Evolutionary conservation across 2,329 filamentous ascomycete species (phyloP).

Genomic region (Colletotrichum incanum): DNA sequence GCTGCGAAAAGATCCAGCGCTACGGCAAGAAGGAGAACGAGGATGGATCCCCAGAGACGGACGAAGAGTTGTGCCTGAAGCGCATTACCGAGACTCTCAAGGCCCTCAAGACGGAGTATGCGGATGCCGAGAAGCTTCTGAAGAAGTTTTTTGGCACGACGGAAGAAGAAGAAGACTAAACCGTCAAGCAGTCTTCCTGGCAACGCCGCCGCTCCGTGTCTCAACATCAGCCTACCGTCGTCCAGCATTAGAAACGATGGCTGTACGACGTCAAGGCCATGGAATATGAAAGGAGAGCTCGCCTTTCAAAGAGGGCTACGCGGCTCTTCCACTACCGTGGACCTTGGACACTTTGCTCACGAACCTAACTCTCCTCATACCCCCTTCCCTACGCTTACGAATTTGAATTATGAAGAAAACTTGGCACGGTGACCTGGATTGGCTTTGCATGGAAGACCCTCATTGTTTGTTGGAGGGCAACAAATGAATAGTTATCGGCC

Average conservation of each 20-base stretch:
- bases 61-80: slow-evolving; percentile 78
- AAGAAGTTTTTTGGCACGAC: slow-evolving; percentile 71
- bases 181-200: slow-evolving; percentile 38
- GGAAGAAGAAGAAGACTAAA: slow-evolving; percentile 45
- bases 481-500: slow-evolving; percentile 21
- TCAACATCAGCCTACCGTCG: slow-evolving; percentile 24
- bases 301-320: slow-evolving; percentile 1
- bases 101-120: slow-evolving; percentile 83
- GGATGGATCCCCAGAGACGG: slow-evolving; percentile 77
- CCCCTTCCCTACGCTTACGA: slow-evolving; percentile 38
- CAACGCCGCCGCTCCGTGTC: slow-evolving; percentile 32
- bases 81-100: slow-evolving; percentile 80
- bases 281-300: slow-evolving; percentile 37
- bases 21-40: slow-evolving; percentile 88
- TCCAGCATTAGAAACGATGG: slow-evolving; percentile 54
- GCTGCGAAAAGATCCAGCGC: slow-evolving; percentile 97
- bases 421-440: slow-evolving; percentile 36
- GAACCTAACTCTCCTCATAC: slow-evolving; percentile 39
- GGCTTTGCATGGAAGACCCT: slow-evolving; percentile 32
- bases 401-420: slow-evolving; percentile 34
- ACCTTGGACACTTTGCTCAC: slow-evolving; percentile 37
- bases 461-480: not conserved
- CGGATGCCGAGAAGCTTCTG: slow-evolving; percentile 79
- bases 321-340: slow-evolving; percentile 24
- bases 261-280: slow-evolving; percentile 46